Evolutionary conservation across 2,329 filamentous ascomycete species (phyloP), one percentile per base, ranked within the genome.

Genomic region (Ophiocordyceps camponoti-saundersi): DNA sequence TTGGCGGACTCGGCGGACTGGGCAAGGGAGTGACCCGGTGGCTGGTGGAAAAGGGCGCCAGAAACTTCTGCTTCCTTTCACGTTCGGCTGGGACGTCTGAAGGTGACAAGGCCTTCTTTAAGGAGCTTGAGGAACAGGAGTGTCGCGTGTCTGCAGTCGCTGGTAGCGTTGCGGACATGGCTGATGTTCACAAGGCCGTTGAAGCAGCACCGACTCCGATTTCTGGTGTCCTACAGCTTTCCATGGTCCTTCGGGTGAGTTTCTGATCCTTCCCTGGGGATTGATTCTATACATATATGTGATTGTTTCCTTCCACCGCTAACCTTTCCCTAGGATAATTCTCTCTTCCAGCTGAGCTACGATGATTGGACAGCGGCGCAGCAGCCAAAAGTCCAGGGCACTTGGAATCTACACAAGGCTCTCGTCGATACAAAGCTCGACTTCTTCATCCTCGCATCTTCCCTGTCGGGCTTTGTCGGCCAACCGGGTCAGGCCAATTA

Each of bases 191-290:
- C 16, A 34, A 43, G 16, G 49, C 47, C 13, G 42, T 52, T 5
- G 18, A 40, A 23, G 42, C 45, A 10, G 50, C 48, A 47, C 16
- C 63, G 52, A 60, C 62, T 5, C 56, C 56, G 0, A 56, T 66
- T 22, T 57, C 51, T 0, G 64, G 65, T 36, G 62, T 66, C 7
- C 56, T 57, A 2, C 58, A 66, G 23, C 61, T 62, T 8, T 62
- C 63, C 2, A 60, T 65, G 57, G 55, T 65, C 7, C 29, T 49
- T 2, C 42, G 45, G 20, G 50, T 50, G 44, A 40, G 39, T 3
- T 29, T 22, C 11, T 6, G 11, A 5, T 4, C 12, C 13, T 7
- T n/a, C n/a, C n/a, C n/a, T n/a, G n/a, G n/a, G n/a, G n/a, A n/a
- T n/a, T n/a, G n/a, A n/a, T n/a, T n/a, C n/a, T n/a, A n/a, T n/a